phyloP scores from a whole-genome alignment of 2,329 filamentous ascomycete genomes.

The Microdochium nivale region DNA sequence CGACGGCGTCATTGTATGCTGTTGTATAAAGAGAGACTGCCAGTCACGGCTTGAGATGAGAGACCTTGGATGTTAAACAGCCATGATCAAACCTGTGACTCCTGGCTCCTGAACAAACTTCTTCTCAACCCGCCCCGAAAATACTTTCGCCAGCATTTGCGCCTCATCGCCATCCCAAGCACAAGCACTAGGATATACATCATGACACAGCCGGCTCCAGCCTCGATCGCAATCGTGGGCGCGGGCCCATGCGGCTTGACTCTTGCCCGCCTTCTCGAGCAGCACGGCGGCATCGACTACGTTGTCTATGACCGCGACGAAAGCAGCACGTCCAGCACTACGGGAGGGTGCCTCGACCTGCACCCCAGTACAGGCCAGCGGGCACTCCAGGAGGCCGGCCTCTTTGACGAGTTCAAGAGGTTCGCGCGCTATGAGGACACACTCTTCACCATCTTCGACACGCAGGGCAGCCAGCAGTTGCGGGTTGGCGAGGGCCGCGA shows the following conservation, averaged over 20 bases:
- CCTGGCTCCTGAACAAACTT: too few species aligned
- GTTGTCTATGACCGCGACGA: conserved; percentile 21
- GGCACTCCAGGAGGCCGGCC: conserved; percentile 19
- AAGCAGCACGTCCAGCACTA: conserved; percentile 23
- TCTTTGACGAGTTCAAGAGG: conserved; percentile 15
- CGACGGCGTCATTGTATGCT: too few species aligned
- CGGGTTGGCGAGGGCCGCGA: conserved; percentile 1
- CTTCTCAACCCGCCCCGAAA: too few species aligned
- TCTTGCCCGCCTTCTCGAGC: conserved; percentile 17
- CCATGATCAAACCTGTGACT: too few species aligned
- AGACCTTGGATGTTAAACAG: too few species aligned
- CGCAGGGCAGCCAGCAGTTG: conserved; percentile 8
- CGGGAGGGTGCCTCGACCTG: conserved; percentile 44
- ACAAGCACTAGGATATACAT: too few species aligned
- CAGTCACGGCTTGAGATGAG: too few species aligned
- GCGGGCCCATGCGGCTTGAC: conserved; percentile 20
- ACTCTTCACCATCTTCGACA: conserved; percentile 10
- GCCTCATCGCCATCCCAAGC: too few species aligned
- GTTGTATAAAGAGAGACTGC: too few species aligned
- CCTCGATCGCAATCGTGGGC: conserved; percentile 19
- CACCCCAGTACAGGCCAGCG: conserved; percentile 18
- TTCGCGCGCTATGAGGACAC: conserved; percentile 13
- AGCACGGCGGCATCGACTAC: conserved; percentile 13
- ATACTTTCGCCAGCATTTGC: too few species aligned
- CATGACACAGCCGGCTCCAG: conserved; percentile 2